These are phyloP conservation scores for Mycena latifolia DNA, from an alignment of 768 basidiomycete genomes.

Conservation along the genomic window DNA sequence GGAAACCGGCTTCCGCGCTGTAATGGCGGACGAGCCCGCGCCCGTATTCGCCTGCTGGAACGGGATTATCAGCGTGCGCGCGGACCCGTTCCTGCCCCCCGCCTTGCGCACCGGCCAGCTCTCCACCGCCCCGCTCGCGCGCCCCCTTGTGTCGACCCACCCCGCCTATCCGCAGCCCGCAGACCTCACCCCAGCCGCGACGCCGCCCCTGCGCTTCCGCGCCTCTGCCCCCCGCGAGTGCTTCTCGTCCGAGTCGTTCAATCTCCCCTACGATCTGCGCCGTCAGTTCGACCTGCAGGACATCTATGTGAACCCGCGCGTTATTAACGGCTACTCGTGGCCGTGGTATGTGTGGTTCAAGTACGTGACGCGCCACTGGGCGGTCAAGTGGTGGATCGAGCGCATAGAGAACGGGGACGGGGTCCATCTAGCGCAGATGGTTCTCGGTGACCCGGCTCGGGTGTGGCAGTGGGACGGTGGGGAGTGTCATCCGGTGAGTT, in stretches of 20 bases:
- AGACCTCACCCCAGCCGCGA: neutral
- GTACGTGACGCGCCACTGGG: slow-evolving; percentile 46
- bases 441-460: neutral
- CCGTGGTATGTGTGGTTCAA: slow-evolving; percentile 42
- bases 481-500: slow-evolving; percentile 1
- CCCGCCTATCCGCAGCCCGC: neutral
- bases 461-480: slow-evolving; percentile 8
- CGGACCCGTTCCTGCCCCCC: neutral
- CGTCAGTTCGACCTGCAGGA: slow-evolving; percentile 50
- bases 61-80: neutral
- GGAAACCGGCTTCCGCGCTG: neutral
- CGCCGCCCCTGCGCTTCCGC: neutral
- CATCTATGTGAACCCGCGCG: slow-evolving; percentile 53
- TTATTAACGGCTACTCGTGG: slow-evolving; percentile 48
- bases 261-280: slow-evolving; percentile 56
- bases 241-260: slow-evolving; percentile 40
- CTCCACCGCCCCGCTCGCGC: neutral
- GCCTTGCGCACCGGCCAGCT: neutral
- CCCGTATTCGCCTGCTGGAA: neutral
- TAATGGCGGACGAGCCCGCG: neutral
- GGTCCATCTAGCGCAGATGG: neutral
- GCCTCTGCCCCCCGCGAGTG: neutral
- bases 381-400: slow-evolving; percentile 50
- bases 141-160: neutral
- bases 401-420: neutral